Evolutionary conservation across 2,329 filamentous ascomycete species (phyloP), one percentile per base, ranked within the genome.

Genomic region (Botrytis hyacinthi): DNA sequence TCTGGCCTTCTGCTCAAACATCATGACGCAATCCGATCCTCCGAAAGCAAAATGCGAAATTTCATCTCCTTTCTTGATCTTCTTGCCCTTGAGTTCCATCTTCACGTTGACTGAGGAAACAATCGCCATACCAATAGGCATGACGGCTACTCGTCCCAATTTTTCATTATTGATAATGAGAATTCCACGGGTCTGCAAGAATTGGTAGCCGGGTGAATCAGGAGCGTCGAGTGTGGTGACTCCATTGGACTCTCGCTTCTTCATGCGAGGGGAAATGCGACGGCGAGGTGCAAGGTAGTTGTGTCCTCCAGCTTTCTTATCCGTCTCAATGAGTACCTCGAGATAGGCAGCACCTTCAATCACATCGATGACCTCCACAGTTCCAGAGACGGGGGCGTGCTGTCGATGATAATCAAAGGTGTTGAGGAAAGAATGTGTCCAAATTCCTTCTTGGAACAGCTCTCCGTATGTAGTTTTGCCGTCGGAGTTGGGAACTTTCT

Each of bases 121-220:
- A 44, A 83, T 81, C 7, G 82, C 83, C 84, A 85, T 85, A 14
- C 84, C 83, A 70, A 85, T 82, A 0, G 84, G 84, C 40, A 85
- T 70, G 29, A 85, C 79, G 2, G 82, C 84, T 8, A 85, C 83
- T 29, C 81, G 75, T 3, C 84, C 83, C 20, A 76, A 73, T 1
- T 71, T 51, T 0, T 79, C 74, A 8, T 80, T 82, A 0, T 85
- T 80, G 20, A 85, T 81, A n/a, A 85, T 72, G 2, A 84, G 75
- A 35, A 82, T 72, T 2, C 83, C 84, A 4, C 83, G 78, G 4
- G 81, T 81, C 75, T 84, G 83, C 9, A 80, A 75, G 73, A 82
- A 85, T 74, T 85, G 83, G 70, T 84, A 84, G 0, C 83, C 83
- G 1, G 82, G 77, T 5, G 57, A 77, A 72, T 84, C 80, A 1